phyloP scores from a whole-genome alignment of 2,329 filamentous ascomycete genomes.

The Claviceps digitariae region DNA sequence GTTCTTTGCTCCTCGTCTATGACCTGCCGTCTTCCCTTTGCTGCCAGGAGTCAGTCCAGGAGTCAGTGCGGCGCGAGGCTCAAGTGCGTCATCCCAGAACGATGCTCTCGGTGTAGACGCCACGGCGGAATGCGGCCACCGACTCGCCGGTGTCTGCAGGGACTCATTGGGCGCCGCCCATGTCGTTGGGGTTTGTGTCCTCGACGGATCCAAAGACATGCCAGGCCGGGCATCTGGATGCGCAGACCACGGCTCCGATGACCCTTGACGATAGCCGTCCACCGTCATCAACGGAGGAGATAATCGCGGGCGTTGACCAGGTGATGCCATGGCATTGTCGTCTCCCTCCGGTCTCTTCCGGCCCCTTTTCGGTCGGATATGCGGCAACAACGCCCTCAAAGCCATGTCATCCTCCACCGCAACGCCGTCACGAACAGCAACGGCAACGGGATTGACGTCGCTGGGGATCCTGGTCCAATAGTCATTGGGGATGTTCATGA shows the following conservation, averaged over 20 bases:
- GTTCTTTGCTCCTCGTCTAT: constrained; percentile 64
- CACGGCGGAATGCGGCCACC: constrained; percentile 67
- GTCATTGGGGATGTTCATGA: constrained; percentile 60
- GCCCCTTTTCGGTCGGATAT: constrained; percentile 51
- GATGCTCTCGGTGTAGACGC: constrained; percentile 45
- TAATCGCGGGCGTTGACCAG: constrained; percentile 47
- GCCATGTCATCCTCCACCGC: constrained; percentile 80
- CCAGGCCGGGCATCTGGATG: constrained; percentile 26
- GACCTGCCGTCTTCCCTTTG: constrained; percentile 30
- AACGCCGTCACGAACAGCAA: constrained; percentile 65
- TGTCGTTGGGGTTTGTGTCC: constrained; percentile 13
- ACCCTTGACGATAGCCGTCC: constrained; percentile 21
- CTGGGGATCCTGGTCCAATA: constrained; percentile 70
- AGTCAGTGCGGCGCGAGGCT: constrained; percentile 63
- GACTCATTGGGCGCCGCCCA: constrained; percentile 31
- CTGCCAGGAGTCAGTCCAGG: constrained; percentile 57
- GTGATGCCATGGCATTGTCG: constrained; percentile 31
- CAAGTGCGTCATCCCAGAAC: constrained; percentile 42
- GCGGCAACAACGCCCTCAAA: constrained; percentile 67
- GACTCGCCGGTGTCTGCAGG: constrained; percentile 48
- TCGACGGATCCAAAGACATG: constrained; percentile 23
- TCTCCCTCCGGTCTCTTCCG: constrained; percentile 52
- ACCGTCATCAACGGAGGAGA: constrained; percentile 33
- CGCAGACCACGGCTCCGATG: constrained; percentile 31
- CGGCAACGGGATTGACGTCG: constrained; percentile 46